Percentiles rank a stretch among this genome's conserved stretches.
Evolutionary conservation across 2,329 filamentous ascomycete species (phyloP).

Genomic region (Fusarium annulatum): DNA sequence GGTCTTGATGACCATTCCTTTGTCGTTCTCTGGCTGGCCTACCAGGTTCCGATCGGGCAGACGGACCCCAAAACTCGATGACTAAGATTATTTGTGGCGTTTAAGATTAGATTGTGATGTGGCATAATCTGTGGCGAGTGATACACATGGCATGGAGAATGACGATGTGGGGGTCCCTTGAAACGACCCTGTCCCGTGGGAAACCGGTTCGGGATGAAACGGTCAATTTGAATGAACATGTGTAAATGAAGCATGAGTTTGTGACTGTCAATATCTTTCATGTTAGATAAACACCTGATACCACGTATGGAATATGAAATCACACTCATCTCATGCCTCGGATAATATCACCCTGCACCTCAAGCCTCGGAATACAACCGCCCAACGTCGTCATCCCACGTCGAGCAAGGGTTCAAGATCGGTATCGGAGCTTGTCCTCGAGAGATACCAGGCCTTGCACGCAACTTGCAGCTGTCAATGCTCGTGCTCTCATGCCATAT

Average conservation of each 20-base stretch:
- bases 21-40: slow-evolving; percentile 34
- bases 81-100: slow-evolving; percentile 2
- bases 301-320: neutral
- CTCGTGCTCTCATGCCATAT: slow-evolving; percentile 13
- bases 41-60: slow-evolving; percentile 26
- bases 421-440: slow-evolving; percentile 27
- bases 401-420: slow-evolving; percentile 31
- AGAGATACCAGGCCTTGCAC: slow-evolving; percentile 26
- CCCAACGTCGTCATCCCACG: slow-evolving; percentile 34
- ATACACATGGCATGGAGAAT: neutral
- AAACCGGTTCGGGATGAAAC: slow-evolving; percentile 43
- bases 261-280: neutral
- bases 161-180: slow-evolving; percentile 35
- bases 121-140: neutral
- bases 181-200: slow-evolving; percentile 36
- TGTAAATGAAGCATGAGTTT: neutral
- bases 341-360: slow-evolving; percentile 2
- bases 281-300: neutral
- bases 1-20: slow-evolving; percentile 47
- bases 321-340: slow-evolving; percentile 5
- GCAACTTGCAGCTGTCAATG: slow-evolving; percentile 13
- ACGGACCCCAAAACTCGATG: slow-evolving; percentile 8
- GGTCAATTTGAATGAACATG: slow-evolving; percentile 17
- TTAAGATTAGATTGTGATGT: neutral
- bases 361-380: slow-evolving; percentile 13